These are phyloP conservation scores for Actinidia chinensis DNA, from an alignment of 179 eudicot genomes.

Conservation along the genomic window DNA sequence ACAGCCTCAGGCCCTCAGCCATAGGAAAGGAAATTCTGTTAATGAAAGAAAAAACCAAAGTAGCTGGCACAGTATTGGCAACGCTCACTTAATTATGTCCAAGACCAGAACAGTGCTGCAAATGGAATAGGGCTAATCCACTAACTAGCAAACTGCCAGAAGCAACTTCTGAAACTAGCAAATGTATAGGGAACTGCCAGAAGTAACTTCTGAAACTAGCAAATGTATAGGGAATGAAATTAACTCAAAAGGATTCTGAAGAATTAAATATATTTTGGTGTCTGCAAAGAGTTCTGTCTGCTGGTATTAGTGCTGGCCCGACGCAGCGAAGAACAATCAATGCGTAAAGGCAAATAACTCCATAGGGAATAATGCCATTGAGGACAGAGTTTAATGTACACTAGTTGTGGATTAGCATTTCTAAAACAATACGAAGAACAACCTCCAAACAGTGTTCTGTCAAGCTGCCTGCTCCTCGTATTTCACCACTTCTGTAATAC, in stretches of 20 bases:
- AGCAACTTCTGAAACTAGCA: neutral
- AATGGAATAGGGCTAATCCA: neutral
- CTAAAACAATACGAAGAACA: neutral
- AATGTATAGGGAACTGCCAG: neutral
- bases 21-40: neutral
- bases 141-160: neutral
- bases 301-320: neutral
- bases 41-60: neutral
- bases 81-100: neutral
- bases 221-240: neutral
- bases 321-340: neutral
- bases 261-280: neutral
- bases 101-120: neutral
- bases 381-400: neutral
- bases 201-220: neutral
- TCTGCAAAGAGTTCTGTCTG: too few species aligned
- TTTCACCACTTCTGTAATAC: conserved; percentile 65
- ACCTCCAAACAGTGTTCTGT: conserved; percentile 76
- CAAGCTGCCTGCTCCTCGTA: conserved; percentile 61
- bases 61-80: neutral
- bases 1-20: too few species aligned
- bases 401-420: neutral
- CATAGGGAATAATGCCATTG: too few species aligned
- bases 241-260: too few species aligned
- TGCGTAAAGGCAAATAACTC: neutral